These are phyloP conservation scores for Hemileccinum impolitum DNA, from an alignment of 768 basidiomycete genomes.

Conservation along the genomic window DNA sequence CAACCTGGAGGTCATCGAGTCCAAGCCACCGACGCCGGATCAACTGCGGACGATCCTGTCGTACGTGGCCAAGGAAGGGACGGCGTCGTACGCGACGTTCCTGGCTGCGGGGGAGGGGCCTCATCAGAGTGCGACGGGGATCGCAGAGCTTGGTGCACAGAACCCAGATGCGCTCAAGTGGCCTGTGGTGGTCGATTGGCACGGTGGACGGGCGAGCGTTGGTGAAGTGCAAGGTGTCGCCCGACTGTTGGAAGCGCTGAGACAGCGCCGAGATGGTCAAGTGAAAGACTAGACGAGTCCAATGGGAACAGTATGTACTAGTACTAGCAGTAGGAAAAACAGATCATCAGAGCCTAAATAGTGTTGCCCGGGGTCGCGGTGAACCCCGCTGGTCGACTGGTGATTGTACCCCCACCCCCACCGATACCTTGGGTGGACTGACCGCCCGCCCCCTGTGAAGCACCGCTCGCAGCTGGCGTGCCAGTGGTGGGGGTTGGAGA, in stretches of 20 bases:
- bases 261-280: constrained; percentile 68
- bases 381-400: no score
- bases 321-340: no score
- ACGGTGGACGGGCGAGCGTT: constrained; percentile 56
- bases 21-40: constrained; percentile 58
- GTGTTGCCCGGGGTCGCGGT: neutral
- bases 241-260: constrained; percentile 57
- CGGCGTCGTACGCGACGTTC: constrained; percentile 36
- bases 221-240: constrained; percentile 72
- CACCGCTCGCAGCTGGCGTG: neutral
- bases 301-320: no score
- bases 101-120: constrained; percentile 47
- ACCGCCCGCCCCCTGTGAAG: neutral
- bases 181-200: constrained; percentile 82
- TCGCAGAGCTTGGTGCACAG: constrained; percentile 49
- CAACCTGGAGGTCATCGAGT: constrained; percentile 69
- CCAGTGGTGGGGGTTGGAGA: no score
- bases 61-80: constrained; percentile 42
- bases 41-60: constrained; percentile 66
- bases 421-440: neutral
- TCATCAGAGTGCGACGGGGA: constrained; percentile 41
- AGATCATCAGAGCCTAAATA: neutral
- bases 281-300: no score
- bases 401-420: no score
- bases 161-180: constrained; percentile 66